Conservation (phyloP, 148 eudicot genomes). For the Suaeda aralocaspica region DNA sequence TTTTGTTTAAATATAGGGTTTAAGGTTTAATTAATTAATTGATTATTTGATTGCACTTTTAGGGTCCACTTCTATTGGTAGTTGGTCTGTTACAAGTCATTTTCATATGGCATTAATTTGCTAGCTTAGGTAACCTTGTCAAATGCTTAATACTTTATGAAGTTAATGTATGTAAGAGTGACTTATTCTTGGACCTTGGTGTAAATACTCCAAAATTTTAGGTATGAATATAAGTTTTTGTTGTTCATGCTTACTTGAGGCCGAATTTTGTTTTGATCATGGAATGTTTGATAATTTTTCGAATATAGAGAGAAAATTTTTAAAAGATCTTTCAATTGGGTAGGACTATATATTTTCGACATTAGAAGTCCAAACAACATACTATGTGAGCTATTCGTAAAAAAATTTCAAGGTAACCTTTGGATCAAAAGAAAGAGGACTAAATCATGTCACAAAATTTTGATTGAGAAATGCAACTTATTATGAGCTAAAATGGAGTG, state of each 20-base stretch:
- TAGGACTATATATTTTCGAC: too few species aligned
- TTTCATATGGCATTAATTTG: neutral
- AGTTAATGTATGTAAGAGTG: too few species aligned
- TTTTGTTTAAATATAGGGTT: neutral
- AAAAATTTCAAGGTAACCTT: too few species aligned
- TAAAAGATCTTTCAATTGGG: too few species aligned
- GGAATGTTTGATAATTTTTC: neutral
- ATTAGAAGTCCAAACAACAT: too few species aligned
- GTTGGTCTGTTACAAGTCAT: neutral
- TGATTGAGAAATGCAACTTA: too few species aligned
- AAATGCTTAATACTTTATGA: neutral
- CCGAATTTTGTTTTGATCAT: neutral
- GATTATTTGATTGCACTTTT: neutral
- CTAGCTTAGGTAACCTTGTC: neutral
- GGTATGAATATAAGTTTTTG: neutral
- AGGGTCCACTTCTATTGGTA: slow-evolving; percentile 8
- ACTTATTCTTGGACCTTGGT: neutral
- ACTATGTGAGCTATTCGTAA: too few species aligned
- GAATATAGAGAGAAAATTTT: neutral
- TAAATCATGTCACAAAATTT: too few species aligned
- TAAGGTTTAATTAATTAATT: neutral
- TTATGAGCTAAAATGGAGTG: too few species aligned
- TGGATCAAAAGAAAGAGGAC: too few species aligned
- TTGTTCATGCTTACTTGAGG: neutral
- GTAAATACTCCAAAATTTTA: too few species aligned